A percentile compares a stretch with the other conserved stretches of the same genome.
These are phyloP conservation scores for Boletus sensibilis DNA, from an alignment of 768 basidiomycete genomes.

Conservation along the genomic window DNA sequence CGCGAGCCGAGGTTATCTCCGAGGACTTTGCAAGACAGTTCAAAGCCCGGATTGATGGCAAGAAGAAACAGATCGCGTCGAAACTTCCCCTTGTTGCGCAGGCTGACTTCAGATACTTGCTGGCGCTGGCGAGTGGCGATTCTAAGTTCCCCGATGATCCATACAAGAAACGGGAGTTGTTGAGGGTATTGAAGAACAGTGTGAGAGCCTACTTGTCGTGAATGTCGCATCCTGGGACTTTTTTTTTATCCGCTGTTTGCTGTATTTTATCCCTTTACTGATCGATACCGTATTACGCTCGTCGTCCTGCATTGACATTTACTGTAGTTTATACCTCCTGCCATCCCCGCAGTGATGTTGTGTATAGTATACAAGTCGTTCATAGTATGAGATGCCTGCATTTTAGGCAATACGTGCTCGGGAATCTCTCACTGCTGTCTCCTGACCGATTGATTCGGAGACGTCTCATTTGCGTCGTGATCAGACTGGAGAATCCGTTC, in stretches of 20 bases:
- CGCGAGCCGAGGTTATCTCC: constrained; percentile 85
- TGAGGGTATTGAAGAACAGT: constrained; percentile 52
- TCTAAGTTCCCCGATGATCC: constrained; percentile 51
- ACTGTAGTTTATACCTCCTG: constrained; percentile 6
- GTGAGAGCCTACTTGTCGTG: constrained; percentile 30
- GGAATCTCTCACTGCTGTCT: not conserved
- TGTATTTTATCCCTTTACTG: constrained; percentile 13
- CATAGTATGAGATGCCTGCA: not conserved
- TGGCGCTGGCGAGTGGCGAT: constrained; percentile 57
- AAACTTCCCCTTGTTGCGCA: constrained; percentile 77
- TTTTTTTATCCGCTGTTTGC: constrained; percentile 1
- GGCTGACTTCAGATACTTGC: constrained; percentile 86
- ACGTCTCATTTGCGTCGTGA: constrained; percentile 16
- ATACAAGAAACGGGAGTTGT: constrained; percentile 50
- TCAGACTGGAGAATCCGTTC: constrained; percentile 16
- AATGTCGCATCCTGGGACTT: constrained; percentile 1
- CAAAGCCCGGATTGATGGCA: constrained; percentile 69
- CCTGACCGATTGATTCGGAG: constrained; percentile 10
- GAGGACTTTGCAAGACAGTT: constrained; percentile 86
- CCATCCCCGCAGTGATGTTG: constrained; percentile 1
- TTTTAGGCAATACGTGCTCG: constrained; percentile 1
- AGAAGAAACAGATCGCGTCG: constrained; percentile 50
- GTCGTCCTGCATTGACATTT: not conserved
- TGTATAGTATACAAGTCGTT: constrained; percentile 5
- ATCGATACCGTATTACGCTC: constrained; percentile 1